Base-by-base conservation (phyloP, 2,329 filamentous ascomycete species). In the Hypoxylon sp. region DNA sequence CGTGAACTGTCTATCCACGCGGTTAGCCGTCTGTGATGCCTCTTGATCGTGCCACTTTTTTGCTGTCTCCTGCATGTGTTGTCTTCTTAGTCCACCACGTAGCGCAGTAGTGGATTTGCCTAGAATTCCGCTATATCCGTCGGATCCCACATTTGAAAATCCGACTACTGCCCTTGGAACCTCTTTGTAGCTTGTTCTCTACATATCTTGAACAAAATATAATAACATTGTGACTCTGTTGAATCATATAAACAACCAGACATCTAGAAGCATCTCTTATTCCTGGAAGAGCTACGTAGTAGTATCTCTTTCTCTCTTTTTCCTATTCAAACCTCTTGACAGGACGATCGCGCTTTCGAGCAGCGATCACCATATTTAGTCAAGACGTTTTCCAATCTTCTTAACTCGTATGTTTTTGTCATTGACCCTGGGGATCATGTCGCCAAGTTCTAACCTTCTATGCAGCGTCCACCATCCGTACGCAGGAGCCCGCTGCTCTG, bases 341-440 rank as follows among this genome's bases (percentile, higher is more conserved):
- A 51, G 63, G 77, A 78, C 74, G 86, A 87, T 87, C 87, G 86
- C 87, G 85, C 84, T 83, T 73, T 69, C 75, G 82, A 80, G 84
- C 81, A 78, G 86, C 90, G 89, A 84, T 92, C 90, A 84, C 82
- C 74, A 42, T 79, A 78, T 82, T 81, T 83, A 91, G 91, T 88
- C 93, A 97, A 93, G 85, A 97, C 94, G 94, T 98, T 97, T 91
- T 95, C 94, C 87, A 98, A 97, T 86, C 92, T 97, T 78, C 91
- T 98, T 77, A 96, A 96, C 89, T 97, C 94, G 94, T 97, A 88
- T 82, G 94, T 85, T 42, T 29, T 80, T 17, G 24, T 63, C 35
- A 37, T 22, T 26, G 33, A 63, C 33, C 24, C 42, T 19, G 14
- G 52, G 33, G 17, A 48, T 17, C 37, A 59, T 50, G 48, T 24